A percentile compares a stretch with the other conserved stretches of the same genome.
phyloP scores from a whole-genome alignment of 2,329 filamentous ascomycete genomes.

The Aspergillus chevalieri region DNA sequence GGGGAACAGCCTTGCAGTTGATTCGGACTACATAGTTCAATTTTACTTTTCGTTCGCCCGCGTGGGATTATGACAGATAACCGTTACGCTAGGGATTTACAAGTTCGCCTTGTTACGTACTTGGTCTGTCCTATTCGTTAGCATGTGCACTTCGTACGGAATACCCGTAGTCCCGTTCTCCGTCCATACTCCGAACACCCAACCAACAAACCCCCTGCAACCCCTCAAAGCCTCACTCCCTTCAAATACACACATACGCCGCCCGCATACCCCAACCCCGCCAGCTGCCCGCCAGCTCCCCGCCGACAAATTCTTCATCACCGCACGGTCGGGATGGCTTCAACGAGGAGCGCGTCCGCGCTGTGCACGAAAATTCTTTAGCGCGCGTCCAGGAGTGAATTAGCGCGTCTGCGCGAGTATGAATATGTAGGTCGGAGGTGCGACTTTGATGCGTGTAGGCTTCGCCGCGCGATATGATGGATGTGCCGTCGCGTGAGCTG shows the following conservation, averaged over 20 bases:
- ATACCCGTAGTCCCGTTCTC: too few species aligned
- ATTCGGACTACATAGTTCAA: too few species aligned
- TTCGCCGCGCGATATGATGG: constrained; percentile 41
- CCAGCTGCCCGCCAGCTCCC: constrained; percentile 35
- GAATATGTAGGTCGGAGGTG: constrained; percentile 42
- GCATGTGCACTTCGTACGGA: too few species aligned
- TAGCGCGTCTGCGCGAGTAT: constrained; percentile 39
- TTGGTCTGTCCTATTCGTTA: too few species aligned
- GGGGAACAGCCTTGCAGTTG: too few species aligned
- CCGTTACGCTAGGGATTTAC: too few species aligned
- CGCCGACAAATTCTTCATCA: constrained; percentile 37
- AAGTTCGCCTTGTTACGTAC: too few species aligned
- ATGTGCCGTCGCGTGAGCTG: constrained; percentile 20
- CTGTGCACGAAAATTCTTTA: constrained; percentile 37
- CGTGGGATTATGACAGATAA: too few species aligned
- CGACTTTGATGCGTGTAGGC: constrained; percentile 45
- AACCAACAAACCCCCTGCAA: constrained; percentile 37
- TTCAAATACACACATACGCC: constrained; percentile 41
- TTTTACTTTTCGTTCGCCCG: too few species aligned
- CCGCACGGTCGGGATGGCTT: constrained; percentile 43
- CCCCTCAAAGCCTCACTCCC: constrained; percentile 25
- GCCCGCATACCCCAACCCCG: constrained; percentile 34
- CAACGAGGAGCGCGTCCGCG: constrained; percentile 42
- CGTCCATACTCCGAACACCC: constrained; percentile 22
- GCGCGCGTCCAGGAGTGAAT: constrained; percentile 39